Evolutionary conservation across 768 basidiomycete genomes (phyloP).

Genomic region (Suillus variegatus): DNA sequence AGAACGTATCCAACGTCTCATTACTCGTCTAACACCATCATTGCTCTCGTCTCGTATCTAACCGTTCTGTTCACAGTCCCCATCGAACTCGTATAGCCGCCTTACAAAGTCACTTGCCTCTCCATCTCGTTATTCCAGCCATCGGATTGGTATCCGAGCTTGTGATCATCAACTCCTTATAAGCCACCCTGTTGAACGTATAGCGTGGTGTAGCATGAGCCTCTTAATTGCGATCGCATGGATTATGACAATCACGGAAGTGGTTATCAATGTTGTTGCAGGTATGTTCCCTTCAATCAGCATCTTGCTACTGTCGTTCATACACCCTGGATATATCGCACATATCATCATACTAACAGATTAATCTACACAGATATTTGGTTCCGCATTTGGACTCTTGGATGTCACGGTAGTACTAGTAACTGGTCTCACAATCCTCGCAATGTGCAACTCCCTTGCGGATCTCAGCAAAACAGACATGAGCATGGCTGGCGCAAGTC

Average conservation of each 20-base stretch:
- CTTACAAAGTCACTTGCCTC: background rate
- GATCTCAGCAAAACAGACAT: conserved; percentile 91
- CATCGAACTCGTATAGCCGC: too few species aligned
- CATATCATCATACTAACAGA: conserved; percentile 5
- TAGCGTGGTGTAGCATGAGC: conserved; percentile 84
- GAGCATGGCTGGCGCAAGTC: conserved; percentile 75
- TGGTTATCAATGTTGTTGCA: conserved; percentile 86
- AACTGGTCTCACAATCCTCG: conserved; percentile 94
- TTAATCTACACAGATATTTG: conserved; percentile 66
- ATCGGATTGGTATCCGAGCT: background rate
- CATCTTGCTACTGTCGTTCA: background rate
- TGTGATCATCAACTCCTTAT: conserved; percentile 21
- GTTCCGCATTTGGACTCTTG: conserved; percentile 90
- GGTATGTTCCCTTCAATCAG: conserved; percentile 44
- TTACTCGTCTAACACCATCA: too few species aligned
- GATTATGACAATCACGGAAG: conserved; percentile 98
- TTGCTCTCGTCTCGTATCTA: too few species aligned
- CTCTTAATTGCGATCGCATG: conserved; percentile 90
- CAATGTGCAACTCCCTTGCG: conserved; percentile 92
- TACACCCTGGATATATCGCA: background rate
- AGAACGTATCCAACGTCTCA: too few species aligned
- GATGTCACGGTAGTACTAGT: conserved; percentile 64
- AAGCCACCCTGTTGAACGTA: conserved; percentile 51
- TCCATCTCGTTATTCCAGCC: background rate
- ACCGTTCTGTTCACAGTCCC: too few species aligned